These are phyloP conservation scores for Paradendryphiella salina DNA, from an alignment of 2,329 filamentous ascomycete species.

Conservation along the genomic window DNA sequence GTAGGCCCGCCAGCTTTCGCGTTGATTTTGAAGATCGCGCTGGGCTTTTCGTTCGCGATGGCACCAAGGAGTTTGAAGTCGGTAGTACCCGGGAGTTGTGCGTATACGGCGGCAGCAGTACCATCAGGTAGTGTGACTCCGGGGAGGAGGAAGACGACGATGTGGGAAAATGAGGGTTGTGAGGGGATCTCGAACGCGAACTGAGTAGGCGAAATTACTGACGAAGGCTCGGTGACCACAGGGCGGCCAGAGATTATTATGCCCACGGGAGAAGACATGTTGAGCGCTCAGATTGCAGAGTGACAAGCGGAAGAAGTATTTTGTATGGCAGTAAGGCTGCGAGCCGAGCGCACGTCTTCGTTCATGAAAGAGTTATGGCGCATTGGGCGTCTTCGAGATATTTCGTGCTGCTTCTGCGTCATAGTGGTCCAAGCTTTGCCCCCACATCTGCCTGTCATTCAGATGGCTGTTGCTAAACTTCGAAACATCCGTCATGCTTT, in stretches of 20 bases:
- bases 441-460: conserved; percentile 5
- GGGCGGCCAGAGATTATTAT: conserved; percentile 64
- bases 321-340: conserved; percentile 6
- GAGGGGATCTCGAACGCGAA: conserved; percentile 70
- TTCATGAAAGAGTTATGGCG: conserved; percentile 1
- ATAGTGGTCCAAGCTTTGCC: conserved; percentile 20
- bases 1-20: conserved; percentile 43
- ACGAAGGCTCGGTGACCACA: conserved; percentile 59
- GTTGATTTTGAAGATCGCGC: conserved; percentile 82
- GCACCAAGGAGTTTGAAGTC: conserved; percentile 86
- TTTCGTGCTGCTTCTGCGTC: conserved; percentile 29
- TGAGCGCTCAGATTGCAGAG: not conserved
- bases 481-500: not conserved
- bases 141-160: conserved; percentile 88
- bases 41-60: conserved; percentile 86
- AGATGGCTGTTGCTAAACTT: not conserved
- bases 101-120: conserved; percentile 87
- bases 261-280: conserved; percentile 58
- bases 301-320: not conserved
- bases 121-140: conserved; percentile 71
- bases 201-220: conserved; percentile 61
- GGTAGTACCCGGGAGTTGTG: conserved; percentile 64
- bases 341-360: not conserved
- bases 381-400: conserved; percentile 20
- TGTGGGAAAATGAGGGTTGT: conserved; percentile 65